A percentile compares a stretch with the other conserved stretches of the same genome.
phyloP scores from a whole-genome alignment of 169 alveolate genomes.

The Theileria annulata region DNA sequence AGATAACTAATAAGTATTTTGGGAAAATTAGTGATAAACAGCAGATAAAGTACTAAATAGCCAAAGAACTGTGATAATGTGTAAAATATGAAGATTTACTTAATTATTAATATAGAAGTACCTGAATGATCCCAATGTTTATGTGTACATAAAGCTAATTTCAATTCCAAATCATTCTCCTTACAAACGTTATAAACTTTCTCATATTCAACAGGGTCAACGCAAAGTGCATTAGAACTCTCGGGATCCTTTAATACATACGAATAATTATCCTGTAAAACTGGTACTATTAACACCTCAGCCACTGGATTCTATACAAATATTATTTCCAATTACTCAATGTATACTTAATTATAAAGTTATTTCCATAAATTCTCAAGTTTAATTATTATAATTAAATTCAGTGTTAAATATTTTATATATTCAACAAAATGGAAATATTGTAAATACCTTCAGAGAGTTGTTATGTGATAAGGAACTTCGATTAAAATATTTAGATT shows the following conservation, averaged over 20 bases:
- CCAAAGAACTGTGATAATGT: too few relatives aligned
- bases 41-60: too few relatives aligned
- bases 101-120: too few relatives aligned
- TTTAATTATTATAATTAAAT: too few relatives aligned
- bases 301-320: constrained; percentile 49
- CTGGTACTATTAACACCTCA: constrained; percentile 50
- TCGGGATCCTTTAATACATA: constrained; percentile 47
- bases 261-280: constrained; percentile 58
- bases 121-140: constrained; percentile 69
- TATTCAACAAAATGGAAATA: not conserved
- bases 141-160: constrained; percentile 57
- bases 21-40: not conserved
- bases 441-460: not conserved
- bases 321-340: too few relatives aligned
- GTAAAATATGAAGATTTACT: too few relatives aligned
- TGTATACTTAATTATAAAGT: not conserved
- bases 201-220: constrained; percentile 65
- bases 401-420: not conserved
- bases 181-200: constrained; percentile 26
- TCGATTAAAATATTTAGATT: not conserved
- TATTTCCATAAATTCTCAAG: too few relatives aligned
- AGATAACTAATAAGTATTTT: too few relatives aligned
- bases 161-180: not conserved
- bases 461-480: not conserved
- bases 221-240: constrained; percentile 37